These are phyloP conservation scores for Trichoderma cornu-damae DNA, from an alignment of 2,329 filamentous ascomycete genomes.

Conservation along the genomic window DNA sequence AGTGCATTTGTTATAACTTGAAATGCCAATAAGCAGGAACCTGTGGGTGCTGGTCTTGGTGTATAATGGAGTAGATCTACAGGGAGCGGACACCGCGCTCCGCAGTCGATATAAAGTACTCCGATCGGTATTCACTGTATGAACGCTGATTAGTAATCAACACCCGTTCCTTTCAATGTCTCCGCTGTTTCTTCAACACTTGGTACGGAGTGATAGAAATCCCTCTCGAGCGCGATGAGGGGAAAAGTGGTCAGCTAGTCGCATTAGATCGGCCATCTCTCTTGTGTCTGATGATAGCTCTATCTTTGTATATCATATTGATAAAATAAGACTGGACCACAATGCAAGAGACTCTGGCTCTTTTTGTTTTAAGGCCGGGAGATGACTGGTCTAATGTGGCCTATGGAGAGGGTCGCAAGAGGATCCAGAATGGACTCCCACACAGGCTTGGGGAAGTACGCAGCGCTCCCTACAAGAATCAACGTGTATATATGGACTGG, in stretches of 20 bases:
- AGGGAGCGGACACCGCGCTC: not conserved
- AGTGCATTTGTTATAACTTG: too few relatives aligned
- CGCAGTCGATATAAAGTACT: not conserved
- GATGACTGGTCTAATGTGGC: conserved; percentile 12
- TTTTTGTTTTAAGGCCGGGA: not conserved
- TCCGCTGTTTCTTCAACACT: not conserved
- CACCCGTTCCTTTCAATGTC: not conserved
- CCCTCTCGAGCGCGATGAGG: too few relatives aligned
- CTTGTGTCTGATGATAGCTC: too few relatives aligned
- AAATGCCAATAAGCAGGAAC: not conserved
- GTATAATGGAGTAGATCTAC: not conserved
- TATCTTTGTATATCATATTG: not conserved
- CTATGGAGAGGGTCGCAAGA: not conserved
- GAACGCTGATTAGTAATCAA: too few relatives aligned
- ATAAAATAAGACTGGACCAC: not conserved
- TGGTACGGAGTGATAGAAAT: not conserved
- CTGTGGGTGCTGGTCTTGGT: not conserved
- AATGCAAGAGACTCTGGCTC: not conserved
- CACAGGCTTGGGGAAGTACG: not conserved
- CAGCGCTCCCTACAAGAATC: too few relatives aligned
- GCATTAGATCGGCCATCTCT: too few relatives aligned
- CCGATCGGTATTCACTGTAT: too few relatives aligned
- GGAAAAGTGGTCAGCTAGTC: too few relatives aligned
- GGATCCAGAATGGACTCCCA: not conserved
- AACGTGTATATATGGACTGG: not conserved